phyloP scores from a whole-genome alignment of 768 basidiomycete species.

The Amanita brunnescens region DNA sequence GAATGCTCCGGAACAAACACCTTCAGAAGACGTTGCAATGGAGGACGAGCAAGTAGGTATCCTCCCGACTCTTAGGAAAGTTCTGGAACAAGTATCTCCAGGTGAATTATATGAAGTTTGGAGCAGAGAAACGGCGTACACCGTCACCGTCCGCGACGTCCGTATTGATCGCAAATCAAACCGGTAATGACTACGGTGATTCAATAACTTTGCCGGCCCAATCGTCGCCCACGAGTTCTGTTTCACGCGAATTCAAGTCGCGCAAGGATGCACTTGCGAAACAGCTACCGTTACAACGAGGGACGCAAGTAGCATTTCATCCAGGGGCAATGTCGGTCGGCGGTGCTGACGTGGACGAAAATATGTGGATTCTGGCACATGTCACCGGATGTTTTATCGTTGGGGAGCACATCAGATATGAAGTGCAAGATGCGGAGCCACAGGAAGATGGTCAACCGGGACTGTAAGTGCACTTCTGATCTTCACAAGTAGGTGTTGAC shows the following conservation, averaged over 20 bases:
- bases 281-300: constrained; percentile 62
- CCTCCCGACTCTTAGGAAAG: constrained; percentile 65
- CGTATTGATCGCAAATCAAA: constrained; percentile 24
- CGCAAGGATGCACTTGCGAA: constrained; percentile 52
- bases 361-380: constrained; percentile 74
- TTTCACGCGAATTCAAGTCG: constrained; percentile 58
- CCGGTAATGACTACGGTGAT: constrained; percentile 32
- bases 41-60: constrained; percentile 59
- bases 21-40: too few species aligned
- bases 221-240: constrained; percentile 37
- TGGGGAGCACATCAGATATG: constrained; percentile 48
- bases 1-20: too few species aligned
- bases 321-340: constrained; percentile 45
- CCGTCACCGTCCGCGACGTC: constrained; percentile 61
- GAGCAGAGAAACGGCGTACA: constrained; percentile 60
- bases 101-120: constrained; percentile 29
- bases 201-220: constrained; percentile 52
- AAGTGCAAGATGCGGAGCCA: constrained; percentile 80
- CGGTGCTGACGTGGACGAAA: constrained; percentile 36
- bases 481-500: too few species aligned
- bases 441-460: constrained; percentile 75
- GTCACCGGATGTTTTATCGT: constrained; percentile 42
- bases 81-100: constrained; percentile 49
- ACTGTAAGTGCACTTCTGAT: constrained; percentile 29
- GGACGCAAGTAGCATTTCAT: constrained; percentile 77